These are phyloP conservation scores for Cytospora schulzeri DNA, from an alignment of 2,329 filamentous ascomycete genomes.

Conservation along the genomic window DNA sequence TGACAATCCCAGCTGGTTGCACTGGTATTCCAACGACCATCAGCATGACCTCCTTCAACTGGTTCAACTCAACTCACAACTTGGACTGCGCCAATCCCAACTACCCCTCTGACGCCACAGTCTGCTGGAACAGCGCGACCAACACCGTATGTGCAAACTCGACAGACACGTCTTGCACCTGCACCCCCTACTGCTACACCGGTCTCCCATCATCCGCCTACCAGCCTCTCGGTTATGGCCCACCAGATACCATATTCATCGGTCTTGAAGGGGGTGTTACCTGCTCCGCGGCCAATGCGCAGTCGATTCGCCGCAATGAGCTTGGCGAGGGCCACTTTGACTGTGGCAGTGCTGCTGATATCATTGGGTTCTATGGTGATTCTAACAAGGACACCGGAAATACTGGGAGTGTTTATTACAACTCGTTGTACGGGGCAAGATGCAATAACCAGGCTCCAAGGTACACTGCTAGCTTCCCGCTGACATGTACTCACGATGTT, in stretches of 20 bases:
- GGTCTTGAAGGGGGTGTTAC: background rate
- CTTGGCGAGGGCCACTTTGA: conserved; percentile 20
- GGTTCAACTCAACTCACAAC: conserved; percentile 25
- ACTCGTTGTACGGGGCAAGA: background rate
- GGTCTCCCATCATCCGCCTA: conserved; percentile 11
- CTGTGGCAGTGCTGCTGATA: conserved; percentile 14
- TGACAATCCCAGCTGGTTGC: conserved; percentile 15
- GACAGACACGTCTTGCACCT: conserved; percentile 4
- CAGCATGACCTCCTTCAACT: conserved; percentile 18
- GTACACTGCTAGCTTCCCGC: conserved; percentile 19
- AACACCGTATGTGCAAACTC: conserved; percentile 12
- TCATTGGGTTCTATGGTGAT: conserved; percentile 15
- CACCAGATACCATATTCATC: conserved; percentile 11
- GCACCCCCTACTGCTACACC: conserved; percentile 3
- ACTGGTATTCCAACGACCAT: background rate
- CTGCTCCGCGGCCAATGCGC: conserved; percentile 4
- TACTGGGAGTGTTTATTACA: conserved; percentile 18
- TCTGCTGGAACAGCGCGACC: conserved; percentile 18
- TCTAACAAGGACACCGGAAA: conserved; percentile 18
- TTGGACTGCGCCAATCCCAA: conserved; percentile 14
- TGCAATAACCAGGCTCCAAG: conserved; percentile 9
- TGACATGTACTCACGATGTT: conserved; percentile 18
- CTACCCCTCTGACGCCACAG: background rate
- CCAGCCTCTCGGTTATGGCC: conserved; percentile 16
- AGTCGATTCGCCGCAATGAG: conserved; percentile 2